phyloP scores from a whole-genome alignment of 441 rosid genomes.

The Hypseocharis bilobata region DNA sequence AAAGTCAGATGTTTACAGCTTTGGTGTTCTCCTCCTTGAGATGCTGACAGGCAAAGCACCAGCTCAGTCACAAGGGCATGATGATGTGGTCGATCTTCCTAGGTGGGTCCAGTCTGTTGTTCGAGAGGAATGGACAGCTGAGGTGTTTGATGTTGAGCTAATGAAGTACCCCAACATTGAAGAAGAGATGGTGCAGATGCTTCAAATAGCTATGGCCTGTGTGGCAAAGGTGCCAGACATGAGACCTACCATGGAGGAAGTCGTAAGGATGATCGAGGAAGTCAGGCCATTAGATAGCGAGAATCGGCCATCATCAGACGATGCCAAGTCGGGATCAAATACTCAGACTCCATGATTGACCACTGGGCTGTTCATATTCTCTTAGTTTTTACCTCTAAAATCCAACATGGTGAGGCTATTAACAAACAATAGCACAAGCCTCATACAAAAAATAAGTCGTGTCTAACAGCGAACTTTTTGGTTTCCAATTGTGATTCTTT shows the following conservation, averaged over 20 bases:
- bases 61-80: constrained; percentile 41
- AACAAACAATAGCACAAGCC: not conserved
- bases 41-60: constrained; percentile 67
- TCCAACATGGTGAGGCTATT: not conserved
- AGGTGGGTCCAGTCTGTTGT: constrained; percentile 75
- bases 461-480: not conserved
- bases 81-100: constrained; percentile 58
- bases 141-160: constrained; percentile 62
- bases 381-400: not conserved
- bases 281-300: constrained; percentile 40
- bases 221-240: constrained; percentile 47
- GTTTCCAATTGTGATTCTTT: not conserved
- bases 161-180: constrained; percentile 47
- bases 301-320: constrained; percentile 41
- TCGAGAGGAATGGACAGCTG: constrained; percentile 74
- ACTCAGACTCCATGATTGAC: constrained; percentile 23
- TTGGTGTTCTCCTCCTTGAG: constrained; percentile 57
- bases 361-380: not conserved
- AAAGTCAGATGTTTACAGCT: constrained; percentile 57
- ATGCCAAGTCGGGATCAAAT: constrained; percentile 25
- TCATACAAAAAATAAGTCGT: not conserved
- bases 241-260: constrained; percentile 57
- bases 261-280: constrained; percentile 55
- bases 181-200: constrained; percentile 73
- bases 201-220: constrained; percentile 64